Conservation (phyloP, 768 basidiomycete species). For the Boletus patriciae region DNA sequence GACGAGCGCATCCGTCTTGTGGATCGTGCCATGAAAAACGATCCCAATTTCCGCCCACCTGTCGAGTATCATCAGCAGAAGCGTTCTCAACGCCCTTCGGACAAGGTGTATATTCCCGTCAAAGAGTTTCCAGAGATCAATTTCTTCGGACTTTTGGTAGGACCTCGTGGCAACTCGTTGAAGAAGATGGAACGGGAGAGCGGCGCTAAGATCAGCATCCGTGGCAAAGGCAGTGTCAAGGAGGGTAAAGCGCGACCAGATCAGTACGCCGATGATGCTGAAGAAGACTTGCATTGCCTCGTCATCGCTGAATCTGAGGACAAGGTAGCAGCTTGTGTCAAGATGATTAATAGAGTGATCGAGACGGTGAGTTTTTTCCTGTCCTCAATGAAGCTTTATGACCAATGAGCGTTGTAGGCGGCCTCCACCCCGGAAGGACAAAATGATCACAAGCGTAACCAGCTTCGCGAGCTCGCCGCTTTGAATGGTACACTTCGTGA, state of each 20-base stretch:
- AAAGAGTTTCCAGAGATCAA: conserved; percentile 99
- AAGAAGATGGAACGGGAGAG: conserved; percentile 99
- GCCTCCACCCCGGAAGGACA: conserved; percentile 99
- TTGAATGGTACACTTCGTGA: conserved; percentile 98
- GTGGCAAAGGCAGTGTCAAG: conserved; percentile 98
- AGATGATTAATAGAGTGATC: conserved; percentile 95
- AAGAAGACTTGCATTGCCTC: conserved; percentile 98
- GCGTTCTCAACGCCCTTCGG: conserved; percentile 88
- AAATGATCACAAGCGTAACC: conserved; percentile 99
- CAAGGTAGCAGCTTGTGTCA: conserved; percentile 89
- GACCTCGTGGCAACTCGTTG: conserved; percentile 97
- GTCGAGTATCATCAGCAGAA: conserved; percentile 96
- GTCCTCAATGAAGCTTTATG: not conserved
- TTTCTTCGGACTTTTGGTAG: conserved; percentile 97
- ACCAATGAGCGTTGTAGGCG: conserved; percentile 53
- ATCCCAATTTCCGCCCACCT: conserved; percentile 97
- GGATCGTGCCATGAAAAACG: conserved; percentile 95
- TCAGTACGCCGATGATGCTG: conserved; percentile 93
- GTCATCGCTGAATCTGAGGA: conserved; percentile 91
- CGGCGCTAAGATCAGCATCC: conserved; percentile 97
- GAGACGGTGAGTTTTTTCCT: conserved; percentile 72
- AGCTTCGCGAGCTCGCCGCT: conserved; percentile 95
- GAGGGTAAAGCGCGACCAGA: conserved; percentile 97
- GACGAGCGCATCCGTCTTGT: conserved; percentile 91
- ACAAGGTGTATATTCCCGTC: conserved; percentile 99